Base-by-base conservation (phyloP, 305 asterid species). In the Coffea humblotiana region DNA sequence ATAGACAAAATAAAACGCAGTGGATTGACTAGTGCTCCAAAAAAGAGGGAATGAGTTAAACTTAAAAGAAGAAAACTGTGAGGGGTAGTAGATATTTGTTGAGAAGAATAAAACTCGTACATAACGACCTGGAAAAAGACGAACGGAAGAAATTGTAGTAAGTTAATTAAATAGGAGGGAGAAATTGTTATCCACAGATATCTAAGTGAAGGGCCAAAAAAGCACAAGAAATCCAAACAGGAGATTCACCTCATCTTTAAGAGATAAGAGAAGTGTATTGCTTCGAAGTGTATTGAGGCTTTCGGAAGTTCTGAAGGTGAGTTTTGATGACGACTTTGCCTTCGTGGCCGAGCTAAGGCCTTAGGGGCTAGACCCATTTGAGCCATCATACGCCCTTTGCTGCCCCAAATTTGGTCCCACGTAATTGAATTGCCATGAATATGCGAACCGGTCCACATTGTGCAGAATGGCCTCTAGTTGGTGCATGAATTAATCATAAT, bases 131-230 rank as follows among this genome's bases (percentile, higher is more conserved):
- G 76, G 21, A 58, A 21, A 29, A 29, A 47, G 56, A 19, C 27
- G 29, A 4, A 29, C 25, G 23, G 48, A 12, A 58, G 47, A 52
- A 85, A 60, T 65, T 74, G 65, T 37, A 15, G 7, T 5, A 4
- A 25, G 18, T 0, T 27, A 13, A 13, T 47, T 23, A 47, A 66
- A 77, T n/a, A 56, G 32, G 65, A 71, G 74, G 56, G 54, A 54
- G 76, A 27, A 52, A 56, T 58, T 84, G 87, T 88, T 93, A 93
- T 91, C 97, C 95, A 85, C 43, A 85, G 87, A 86, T 83, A 91
- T 91, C 96, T 43, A 64, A 91, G 91, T 71, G 93, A 93, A 90
- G 91, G 97, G 97, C 97, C 92, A 89, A 91, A 91, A 93, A 81
- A 83, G 88, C 86, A 72, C 85, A 75, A 85, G 93, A 82, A 91